Percentiles rank a stretch among this genome's conserved stretches.
Conservation (phyloP, 306 rosid species). For the Quercus engelmannii region DNA sequence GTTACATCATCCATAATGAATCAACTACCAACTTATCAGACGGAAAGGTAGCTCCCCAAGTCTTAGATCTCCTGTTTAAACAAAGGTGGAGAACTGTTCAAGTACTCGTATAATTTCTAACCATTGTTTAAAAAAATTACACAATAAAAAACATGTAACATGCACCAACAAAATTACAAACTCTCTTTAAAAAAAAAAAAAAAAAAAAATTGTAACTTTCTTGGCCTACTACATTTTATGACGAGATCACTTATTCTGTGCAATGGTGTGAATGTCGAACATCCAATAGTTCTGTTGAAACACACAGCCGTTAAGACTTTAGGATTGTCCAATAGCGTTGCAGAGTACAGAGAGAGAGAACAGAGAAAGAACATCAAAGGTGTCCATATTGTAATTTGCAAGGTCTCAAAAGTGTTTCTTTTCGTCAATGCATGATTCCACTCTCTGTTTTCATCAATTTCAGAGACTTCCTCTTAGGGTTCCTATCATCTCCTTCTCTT, state of each 20-base stretch:
- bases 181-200: not conserved
- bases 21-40: too few species aligned
- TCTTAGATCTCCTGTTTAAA: too few species aligned
- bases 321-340: not conserved
- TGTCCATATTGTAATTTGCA: not conserved
- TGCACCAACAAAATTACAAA: not conserved
- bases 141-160: not conserved
- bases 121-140: too few species aligned
- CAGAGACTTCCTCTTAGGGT: not conserved
- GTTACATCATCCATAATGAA: too few species aligned
- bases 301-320: not conserved
- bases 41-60: too few species aligned
- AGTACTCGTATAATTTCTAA: too few species aligned
- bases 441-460: not conserved
- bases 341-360: not conserved
- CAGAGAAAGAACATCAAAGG: not conserved
- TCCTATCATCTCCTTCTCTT: not conserved
- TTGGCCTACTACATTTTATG: too few species aligned
- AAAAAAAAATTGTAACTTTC: too few species aligned
- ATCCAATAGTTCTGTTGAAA: not conserved
- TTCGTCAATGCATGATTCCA: conserved; percentile 28
- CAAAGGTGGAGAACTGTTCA: too few species aligned
- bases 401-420: too few species aligned
- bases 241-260: not conserved
- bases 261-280: not conserved